phyloP scores from a whole-genome alignment of 179 eudicot species.

The Beta macrorhiza region DNA sequence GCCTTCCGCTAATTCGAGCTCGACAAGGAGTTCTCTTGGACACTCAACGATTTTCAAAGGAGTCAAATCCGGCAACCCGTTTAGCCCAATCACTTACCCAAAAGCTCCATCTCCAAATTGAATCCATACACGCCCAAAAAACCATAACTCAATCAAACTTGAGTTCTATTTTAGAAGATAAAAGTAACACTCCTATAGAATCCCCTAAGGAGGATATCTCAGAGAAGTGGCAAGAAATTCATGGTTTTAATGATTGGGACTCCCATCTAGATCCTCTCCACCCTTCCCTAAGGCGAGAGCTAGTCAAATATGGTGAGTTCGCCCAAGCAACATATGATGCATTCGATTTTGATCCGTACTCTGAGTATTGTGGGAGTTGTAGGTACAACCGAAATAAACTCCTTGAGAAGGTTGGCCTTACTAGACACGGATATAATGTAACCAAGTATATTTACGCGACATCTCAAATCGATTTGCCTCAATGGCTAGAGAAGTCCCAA shows the following conservation, averaged over 20 bases:
- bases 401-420: constrained; percentile 49
- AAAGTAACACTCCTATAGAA: constrained; percentile 40
- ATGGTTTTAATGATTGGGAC: constrained; percentile 53
- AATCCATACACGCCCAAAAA: constrained; percentile 35
- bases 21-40: constrained; percentile 6
- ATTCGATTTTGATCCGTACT: constrained; percentile 59
- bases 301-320: constrained; percentile 74
- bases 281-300: constrained; percentile 56
- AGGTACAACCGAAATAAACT: constrained; percentile 41
- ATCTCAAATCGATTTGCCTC: constrained; percentile 59
- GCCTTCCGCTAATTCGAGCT: constrained; percentile 11
- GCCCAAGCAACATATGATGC: constrained; percentile 84
- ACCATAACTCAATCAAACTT: constrained; percentile 16
- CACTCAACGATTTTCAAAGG: constrained; percentile 11
- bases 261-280: constrained; percentile 53
- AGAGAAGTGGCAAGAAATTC: constrained; percentile 50
- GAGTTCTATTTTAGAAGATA: constrained; percentile 33
- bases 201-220: constrained; percentile 66
- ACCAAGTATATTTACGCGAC: constrained; percentile 73
- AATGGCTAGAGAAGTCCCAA: constrained; percentile 55
- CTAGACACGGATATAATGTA: constrained; percentile 50
- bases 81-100: constrained; percentile 48
- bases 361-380: constrained; percentile 80
- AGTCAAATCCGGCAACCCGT: constrained; percentile 27
- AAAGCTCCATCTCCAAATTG: constrained; percentile 42